Evolutionary conservation across 2,329 filamentous ascomycete species (phyloP).

Genomic region (Trichoderma atrobrunneum): DNA sequence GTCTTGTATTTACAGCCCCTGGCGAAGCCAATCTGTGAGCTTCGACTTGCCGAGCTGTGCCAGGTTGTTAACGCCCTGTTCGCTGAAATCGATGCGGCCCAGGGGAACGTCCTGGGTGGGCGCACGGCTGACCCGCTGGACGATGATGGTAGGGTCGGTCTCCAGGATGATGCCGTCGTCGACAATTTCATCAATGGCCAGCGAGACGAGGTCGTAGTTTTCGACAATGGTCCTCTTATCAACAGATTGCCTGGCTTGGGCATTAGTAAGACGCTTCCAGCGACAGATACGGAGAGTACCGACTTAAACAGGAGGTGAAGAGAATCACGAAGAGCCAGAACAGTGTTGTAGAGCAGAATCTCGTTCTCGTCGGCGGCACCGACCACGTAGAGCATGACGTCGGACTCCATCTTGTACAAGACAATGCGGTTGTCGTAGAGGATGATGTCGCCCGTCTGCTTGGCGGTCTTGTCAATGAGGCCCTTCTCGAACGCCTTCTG

Average conservation of each 20-base stretch:
- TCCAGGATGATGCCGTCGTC: slow-evolving; percentile 97
- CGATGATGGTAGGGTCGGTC: slow-evolving; percentile 92
- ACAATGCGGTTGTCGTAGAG: slow-evolving; percentile 96
- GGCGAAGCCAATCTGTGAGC: slow-evolving; percentile 84
- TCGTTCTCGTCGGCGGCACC: slow-evolving; percentile 93
- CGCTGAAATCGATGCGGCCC: slow-evolving; percentile 91
- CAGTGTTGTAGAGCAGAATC: slow-evolving; percentile 90
- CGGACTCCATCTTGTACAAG: slow-evolving; percentile 96
- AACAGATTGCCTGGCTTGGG: slow-evolving; percentile 70
- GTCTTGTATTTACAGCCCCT: slow-evolving; percentile 59
- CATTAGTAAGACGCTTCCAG: neutral
- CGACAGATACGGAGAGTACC: neutral
- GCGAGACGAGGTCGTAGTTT: slow-evolving; percentile 94
- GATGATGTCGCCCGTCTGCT: slow-evolving; percentile 93
- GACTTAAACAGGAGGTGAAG: slow-evolving; percentile 91
- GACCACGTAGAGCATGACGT: slow-evolving; percentile 94
- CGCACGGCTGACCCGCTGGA: slow-evolving; percentile 86
- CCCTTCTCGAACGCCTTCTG: slow-evolving; percentile 98
- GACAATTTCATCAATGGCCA: slow-evolving; percentile 92
- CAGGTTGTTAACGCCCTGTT: slow-evolving; percentile 91
- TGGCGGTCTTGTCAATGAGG: slow-evolving; percentile 89
- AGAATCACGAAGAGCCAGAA: slow-evolving; percentile 85
- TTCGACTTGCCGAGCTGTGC: slow-evolving; percentile 93
- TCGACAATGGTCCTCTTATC: slow-evolving; percentile 98
- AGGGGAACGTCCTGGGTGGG: slow-evolving; percentile 88